Evolutionary conservation across 768 basidiomycete genomes (phyloP).

Genomic region (Arthromyces matolae): DNA sequence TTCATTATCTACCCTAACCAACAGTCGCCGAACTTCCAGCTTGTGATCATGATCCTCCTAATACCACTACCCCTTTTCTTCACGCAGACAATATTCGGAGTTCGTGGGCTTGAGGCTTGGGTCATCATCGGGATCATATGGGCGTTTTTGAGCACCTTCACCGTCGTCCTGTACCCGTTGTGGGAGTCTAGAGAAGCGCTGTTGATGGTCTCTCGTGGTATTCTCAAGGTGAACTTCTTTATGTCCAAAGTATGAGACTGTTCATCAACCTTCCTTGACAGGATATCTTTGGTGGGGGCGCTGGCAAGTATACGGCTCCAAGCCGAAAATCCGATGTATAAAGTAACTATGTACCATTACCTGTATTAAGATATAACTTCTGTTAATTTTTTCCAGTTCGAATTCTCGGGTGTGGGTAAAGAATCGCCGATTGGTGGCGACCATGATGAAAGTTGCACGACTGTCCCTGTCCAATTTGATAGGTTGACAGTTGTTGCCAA

Average conservation of each 20-base stretch:
- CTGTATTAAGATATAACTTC: too few species aligned
- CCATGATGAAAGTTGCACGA: too few species aligned
- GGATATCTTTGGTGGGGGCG: slow-evolving; percentile 32
- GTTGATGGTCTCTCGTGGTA: slow-evolving; percentile 50
- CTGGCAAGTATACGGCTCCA: slow-evolving; percentile 28
- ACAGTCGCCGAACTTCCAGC: slow-evolving; percentile 30
- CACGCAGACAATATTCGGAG: slow-evolving; percentile 66
- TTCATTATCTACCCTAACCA: neutral
- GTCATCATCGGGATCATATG: slow-evolving; percentile 79
- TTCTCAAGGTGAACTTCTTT: slow-evolving; percentile 64
- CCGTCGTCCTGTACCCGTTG: slow-evolving; percentile 81
- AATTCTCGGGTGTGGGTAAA: too few species aligned
- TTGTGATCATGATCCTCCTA: slow-evolving; percentile 61
- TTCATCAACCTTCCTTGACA: slow-evolving; percentile 6
- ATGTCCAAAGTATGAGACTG: too few species aligned
- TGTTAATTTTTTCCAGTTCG: too few species aligned
- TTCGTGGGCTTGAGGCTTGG: slow-evolving; percentile 71
- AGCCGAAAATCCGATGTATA: too few species aligned
- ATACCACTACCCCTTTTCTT: slow-evolving; percentile 89
- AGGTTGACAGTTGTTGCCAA: too few species aligned
- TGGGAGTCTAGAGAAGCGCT: slow-evolving; percentile 79
- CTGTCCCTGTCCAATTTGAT: too few species aligned
- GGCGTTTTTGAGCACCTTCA: slow-evolving; percentile 72
- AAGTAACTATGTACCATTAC: too few species aligned
- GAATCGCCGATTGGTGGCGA: too few species aligned